Conservation (phyloP, 768 basidiomycete species). For the Hortiboletus campestris region DNA sequence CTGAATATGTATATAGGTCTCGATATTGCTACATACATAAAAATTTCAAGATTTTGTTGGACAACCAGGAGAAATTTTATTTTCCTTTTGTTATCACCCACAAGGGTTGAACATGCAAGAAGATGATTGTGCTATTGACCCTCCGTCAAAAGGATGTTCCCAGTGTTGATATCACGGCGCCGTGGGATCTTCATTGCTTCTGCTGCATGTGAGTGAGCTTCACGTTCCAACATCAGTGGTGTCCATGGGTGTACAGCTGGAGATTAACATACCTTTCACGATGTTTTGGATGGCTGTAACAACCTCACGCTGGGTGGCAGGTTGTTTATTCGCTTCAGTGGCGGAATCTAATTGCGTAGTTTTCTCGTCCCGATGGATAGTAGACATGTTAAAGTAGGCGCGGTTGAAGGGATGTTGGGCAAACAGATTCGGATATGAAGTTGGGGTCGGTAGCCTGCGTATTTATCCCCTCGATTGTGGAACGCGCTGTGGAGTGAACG, state of each 20-base stretch:
- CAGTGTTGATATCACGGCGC: neutral
- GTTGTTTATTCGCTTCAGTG: neutral
- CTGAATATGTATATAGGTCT: too few species aligned
- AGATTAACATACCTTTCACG: neutral
- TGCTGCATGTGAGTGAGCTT: neutral
- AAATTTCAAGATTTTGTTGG: too few species aligned
- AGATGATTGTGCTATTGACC: neutral
- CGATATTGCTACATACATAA: too few species aligned
- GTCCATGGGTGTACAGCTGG: neutral
- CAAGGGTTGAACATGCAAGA: neutral
- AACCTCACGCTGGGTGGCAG: neutral
- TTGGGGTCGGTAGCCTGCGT: too few species aligned
- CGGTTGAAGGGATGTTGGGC: too few species aligned
- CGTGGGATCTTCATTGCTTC: neutral
- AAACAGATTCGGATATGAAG: too few species aligned
- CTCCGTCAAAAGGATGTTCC: neutral
- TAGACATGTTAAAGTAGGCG: neutral
- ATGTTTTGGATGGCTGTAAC: neutral
- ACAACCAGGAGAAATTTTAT: too few species aligned
- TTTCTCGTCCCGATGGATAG: neutral
- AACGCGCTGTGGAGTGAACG: too few species aligned
- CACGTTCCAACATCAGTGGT: neutral
- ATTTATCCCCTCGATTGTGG: too few species aligned
- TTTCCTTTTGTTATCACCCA: too few species aligned
- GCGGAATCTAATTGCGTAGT: too few species aligned